A percentile compares a stretch with the other conserved stretches of the same genome.
These are phyloP conservation scores for Clonostachys byssicola DNA, from an alignment of 2,329 filamentous ascomycete genomes.

Conservation along the genomic window DNA sequence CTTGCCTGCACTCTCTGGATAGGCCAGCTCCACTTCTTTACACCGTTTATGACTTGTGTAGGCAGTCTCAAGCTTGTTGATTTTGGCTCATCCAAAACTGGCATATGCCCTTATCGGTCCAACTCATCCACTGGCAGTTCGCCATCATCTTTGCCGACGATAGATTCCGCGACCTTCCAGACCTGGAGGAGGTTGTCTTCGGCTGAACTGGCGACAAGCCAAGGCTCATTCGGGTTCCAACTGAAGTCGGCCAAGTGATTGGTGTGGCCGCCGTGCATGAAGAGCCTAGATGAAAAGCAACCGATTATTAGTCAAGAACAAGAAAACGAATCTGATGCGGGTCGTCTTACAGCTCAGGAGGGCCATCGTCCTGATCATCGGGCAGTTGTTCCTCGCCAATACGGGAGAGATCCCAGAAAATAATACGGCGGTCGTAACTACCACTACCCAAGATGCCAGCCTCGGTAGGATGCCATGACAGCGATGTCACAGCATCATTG, in stretches of 20 bases:
- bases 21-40: too few species aligned
- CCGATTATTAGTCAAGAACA: background rate
- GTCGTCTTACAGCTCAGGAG: slow-evolving; percentile 78
- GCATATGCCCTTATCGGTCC: slow-evolving; percentile 44
- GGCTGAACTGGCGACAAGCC: slow-evolving; percentile 91
- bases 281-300: slow-evolving; percentile 54
- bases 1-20: too few species aligned
- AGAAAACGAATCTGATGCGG: background rate
- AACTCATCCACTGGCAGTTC: slow-evolving; percentile 76
- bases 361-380: slow-evolving; percentile 91
- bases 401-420: slow-evolving; percentile 93
- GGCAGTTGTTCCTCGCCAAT: slow-evolving; percentile 92
- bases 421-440: slow-evolving; percentile 87
- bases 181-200: slow-evolving; percentile 97
- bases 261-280: slow-evolving; percentile 98
- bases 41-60: too few species aligned
- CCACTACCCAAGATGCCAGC: slow-evolving; percentile 84
- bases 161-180: slow-evolving; percentile 82
- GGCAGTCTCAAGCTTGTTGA: too few species aligned
- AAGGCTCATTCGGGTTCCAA: slow-evolving; percentile 96
- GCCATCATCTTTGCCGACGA: slow-evolving; percentile 72
- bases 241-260: slow-evolving; percentile 95
- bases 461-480: slow-evolving; percentile 93
- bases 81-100: too few species aligned
- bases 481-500: slow-evolving; percentile 81